phyloP scores from a whole-genome alignment of 2,329 filamentous ascomycete genomes.

The Calonectria montana region DNA sequence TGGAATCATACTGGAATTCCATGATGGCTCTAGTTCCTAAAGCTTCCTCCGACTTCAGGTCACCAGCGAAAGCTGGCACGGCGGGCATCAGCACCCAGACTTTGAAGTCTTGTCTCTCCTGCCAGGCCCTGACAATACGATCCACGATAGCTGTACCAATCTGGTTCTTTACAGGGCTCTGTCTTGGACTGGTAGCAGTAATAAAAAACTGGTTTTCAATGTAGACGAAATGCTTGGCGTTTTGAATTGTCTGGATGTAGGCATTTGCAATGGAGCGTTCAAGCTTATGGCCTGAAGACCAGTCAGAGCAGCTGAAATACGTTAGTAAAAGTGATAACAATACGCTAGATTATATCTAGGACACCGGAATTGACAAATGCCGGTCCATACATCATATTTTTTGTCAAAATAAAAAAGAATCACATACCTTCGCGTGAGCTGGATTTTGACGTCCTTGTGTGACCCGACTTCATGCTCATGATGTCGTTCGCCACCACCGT shows the following conservation, averaged over 20 bases:
- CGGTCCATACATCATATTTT: too few relatives aligned
- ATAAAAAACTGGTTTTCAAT: constrained; percentile 93
- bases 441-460: constrained; percentile 53
- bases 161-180: constrained; percentile 80
- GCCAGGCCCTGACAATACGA: constrained; percentile 77
- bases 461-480: constrained; percentile 20
- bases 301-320: constrained; percentile 56
- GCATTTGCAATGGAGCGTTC: constrained; percentile 89
- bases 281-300: constrained; percentile 63
- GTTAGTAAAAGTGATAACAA: constrained; percentile 5
- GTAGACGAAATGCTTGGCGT: constrained; percentile 79
- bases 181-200: constrained; percentile 77
- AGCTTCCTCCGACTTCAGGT: constrained; percentile 77
- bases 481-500: constrained; percentile 42
- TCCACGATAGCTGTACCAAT: constrained; percentile 84
- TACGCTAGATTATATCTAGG: neutral
- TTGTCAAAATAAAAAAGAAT: neutral
- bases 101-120: constrained; percentile 74
- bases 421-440: constrained; percentile 62
- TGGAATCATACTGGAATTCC: constrained; percentile 87
- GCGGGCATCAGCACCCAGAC: constrained; percentile 83
- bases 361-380: neutral
- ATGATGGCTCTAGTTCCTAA: constrained; percentile 86
- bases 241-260: constrained; percentile 78
- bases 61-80: constrained; percentile 85